These are phyloP conservation scores for Apiospora pterosperma DNA, from an alignment of 2,329 filamentous ascomycete genomes.

Conservation along the genomic window DNA sequence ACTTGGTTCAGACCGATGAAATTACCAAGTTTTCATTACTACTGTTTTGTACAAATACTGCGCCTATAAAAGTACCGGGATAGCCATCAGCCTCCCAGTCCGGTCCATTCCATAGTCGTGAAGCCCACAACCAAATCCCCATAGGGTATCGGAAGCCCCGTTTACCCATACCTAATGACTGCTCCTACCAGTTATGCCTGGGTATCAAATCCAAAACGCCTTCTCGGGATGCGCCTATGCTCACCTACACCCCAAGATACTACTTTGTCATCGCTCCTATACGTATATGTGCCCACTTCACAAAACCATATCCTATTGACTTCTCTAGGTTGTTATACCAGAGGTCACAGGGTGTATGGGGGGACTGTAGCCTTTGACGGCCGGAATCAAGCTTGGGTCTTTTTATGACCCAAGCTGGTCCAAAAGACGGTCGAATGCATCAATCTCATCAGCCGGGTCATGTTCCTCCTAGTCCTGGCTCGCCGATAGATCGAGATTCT, in stretches of 20 bases:
- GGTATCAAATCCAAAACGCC: neutral
- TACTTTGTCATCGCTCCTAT: neutral
- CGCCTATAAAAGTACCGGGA: neutral
- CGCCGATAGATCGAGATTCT: constrained; percentile 53
- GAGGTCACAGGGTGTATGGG: neutral
- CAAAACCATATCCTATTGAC: neutral
- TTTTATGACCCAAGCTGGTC: neutral
- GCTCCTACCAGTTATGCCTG: neutral
- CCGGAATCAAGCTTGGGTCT: too few relatives aligned
- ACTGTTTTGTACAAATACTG: neutral
- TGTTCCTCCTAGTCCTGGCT: constrained; percentile 42
- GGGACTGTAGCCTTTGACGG: neutral
- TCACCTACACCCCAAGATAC: neutral
- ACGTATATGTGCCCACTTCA: neutral
- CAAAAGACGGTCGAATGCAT: neutral
- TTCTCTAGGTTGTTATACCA: neutral
- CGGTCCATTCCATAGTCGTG: neutral
- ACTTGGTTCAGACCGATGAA: neutral
- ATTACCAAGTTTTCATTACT: neutral
- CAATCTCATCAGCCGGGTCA: constrained; percentile 2
- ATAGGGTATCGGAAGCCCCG: neutral
- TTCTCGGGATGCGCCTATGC: neutral
- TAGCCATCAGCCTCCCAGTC: neutral
- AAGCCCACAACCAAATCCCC: neutral
- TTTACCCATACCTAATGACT: neutral